A percentile compares a stretch with the other conserved stretches of the same genome.
phyloP scores from a whole-genome alignment of 495 filamentous ascomycete genomes.

The Aspergillus indologenus region DNA sequence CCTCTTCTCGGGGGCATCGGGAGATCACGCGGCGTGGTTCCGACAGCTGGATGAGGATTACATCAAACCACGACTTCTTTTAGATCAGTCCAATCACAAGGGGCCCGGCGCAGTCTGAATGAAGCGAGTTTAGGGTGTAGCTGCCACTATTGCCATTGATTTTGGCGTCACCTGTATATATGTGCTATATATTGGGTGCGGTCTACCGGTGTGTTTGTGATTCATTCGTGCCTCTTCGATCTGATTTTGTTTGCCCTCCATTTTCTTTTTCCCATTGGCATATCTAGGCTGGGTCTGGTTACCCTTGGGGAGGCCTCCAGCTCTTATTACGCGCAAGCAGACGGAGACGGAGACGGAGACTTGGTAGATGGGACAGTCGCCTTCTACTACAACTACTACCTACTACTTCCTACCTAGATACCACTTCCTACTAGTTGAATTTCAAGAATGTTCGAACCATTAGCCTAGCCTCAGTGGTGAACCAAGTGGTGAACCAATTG shows the following conservation, averaged over 20 bases:
- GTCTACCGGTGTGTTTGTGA: constrained; percentile 12
- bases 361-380: not conserved
- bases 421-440: not conserved
- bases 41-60: constrained; percentile 92
- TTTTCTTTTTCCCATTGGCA: no score
- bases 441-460: not conserved
- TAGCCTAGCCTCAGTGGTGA: not conserved
- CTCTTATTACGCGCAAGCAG: not conserved
- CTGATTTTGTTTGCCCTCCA: constrained; percentile 3
- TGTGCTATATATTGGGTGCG: constrained; percentile 1
- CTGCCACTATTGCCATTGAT: not conserved
- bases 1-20: constrained; percentile 65
- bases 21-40: constrained; percentile 91
- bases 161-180: not conserved
- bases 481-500: not conserved
- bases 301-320: not conserved
- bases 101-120: constrained; percentile 44
- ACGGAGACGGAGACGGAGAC: not conserved
- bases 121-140: constrained; percentile 21
- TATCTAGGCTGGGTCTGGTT: constrained; percentile 13
- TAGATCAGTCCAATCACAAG: constrained; percentile 65
- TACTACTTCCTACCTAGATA: no score
- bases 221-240: constrained; percentile 12
- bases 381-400: no score
- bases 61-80: constrained; percentile 87